Evolutionary conservation across 2,329 filamentous ascomycete genomes (phyloP), one percentile per base, ranked within the genome.

Genomic region (Fusarium anguioides): DNA sequence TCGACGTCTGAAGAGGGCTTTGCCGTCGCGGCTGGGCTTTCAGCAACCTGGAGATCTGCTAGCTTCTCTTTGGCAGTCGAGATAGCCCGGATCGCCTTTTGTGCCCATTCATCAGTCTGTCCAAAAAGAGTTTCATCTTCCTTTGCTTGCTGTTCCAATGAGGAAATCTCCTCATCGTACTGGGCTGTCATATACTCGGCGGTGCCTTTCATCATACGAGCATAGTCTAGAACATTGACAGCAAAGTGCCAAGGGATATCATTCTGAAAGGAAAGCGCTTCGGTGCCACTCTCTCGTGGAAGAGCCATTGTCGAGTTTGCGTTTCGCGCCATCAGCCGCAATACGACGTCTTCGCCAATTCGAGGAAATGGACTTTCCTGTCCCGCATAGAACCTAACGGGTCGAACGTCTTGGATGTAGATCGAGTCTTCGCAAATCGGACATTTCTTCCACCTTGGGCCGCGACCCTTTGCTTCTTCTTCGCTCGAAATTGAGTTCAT

Each of bases 231-330:
- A 33, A 97, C 94, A 72, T 97, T 96, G 11, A 93, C 94, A 8
- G 93, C 93, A 79, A 96, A 94, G 77, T 96, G 93, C 96, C 96
- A 99, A 0, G 96, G 96, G 33, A 98, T 88, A 72, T 94, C 91
- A 48, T 95, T 89, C 10, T 87, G 87, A 20, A 87, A 84, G 27
- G 86, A 85, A 26, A 93, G 82, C 5, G 87, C 84, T 68, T 96
- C 91, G 4, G 88, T 88, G 6, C 85, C 85, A 5, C 91, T 89
- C 76, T 97, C 95, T 67, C 91, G 87, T 12, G 96, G 96, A 68
- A 99, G 83, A 4, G 95, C 95, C 60, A 98, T 83, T 3, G 93
- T 97, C 71, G 91, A 97, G 52, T 89, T 88, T 18, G 92, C 86
- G 55, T 90, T 87, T 63, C 96, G 86, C 81, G 91, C 91, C 78